phyloP scores from a whole-genome alignment of 495 filamentous ascomycete genomes.

The Aspergillus cavernicola region DNA sequence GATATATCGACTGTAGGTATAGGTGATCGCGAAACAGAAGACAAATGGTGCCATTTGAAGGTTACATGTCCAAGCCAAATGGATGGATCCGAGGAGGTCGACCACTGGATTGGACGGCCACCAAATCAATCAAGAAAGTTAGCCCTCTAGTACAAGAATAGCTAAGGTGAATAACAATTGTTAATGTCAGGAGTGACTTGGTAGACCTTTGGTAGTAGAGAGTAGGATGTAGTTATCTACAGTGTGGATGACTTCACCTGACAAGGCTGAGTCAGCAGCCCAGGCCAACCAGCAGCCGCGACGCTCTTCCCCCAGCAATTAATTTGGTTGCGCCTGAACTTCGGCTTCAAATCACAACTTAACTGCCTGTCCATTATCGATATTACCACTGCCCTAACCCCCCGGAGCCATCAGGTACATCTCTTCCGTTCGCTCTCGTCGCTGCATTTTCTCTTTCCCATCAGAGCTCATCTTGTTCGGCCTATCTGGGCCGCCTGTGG shows the following conservation, averaged over 20 bases:
- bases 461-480: conserved; percentile 15
- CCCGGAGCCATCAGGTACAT: conserved; percentile 4
- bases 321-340: conserved; percentile 20
- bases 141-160: no score
- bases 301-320: conserved; percentile 12
- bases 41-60: no score
- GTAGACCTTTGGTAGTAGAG: no score
- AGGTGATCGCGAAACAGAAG: no score
- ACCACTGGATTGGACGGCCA: no score
- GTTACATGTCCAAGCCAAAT: no score
- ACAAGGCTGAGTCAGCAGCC: conserved; percentile 22
- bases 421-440: background rate
- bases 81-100: no score
- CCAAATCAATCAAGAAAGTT: no score
- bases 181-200: no score
- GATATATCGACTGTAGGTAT: no score
- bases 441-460: conserved; percentile 20
- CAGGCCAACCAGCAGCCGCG: conserved; percentile 16
- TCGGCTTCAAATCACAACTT: conserved; percentile 10
- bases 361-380: conserved; percentile 3
- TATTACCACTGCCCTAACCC: background rate
- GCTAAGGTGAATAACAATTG: background rate
- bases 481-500: conserved; percentile 6
- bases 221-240: no score
- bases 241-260: conserved; percentile 29